Evolutionary conservation across 2,329 filamentous ascomycete genomes (phyloP), one percentile per base, ranked within the genome.

Genomic region (Cladosporium sphaerospermum): DNA sequence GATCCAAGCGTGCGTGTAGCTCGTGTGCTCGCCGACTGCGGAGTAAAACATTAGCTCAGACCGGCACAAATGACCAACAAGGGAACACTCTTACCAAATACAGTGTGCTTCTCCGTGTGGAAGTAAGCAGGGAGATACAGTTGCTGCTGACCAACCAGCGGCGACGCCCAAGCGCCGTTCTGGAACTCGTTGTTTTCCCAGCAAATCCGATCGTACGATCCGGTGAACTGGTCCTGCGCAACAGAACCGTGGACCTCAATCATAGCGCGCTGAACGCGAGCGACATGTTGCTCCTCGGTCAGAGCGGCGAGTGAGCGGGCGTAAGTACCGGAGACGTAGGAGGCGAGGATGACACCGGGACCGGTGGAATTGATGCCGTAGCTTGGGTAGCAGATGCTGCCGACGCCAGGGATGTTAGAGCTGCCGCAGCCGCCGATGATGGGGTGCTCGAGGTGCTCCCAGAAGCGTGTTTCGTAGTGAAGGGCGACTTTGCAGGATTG

Each of bases 111-210:
- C 66, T 88, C 81, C 0, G 84, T 88, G 63, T 83, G 79, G 62
- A 85, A 87, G 62, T 86, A 89, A n/a, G 84, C 81, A 0, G 86
- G 85, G 8, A 89, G 71, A 59, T 85, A 89, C 19, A 88, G 63
- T 59, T 85, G 77, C 62, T 89, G 84, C 69, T 88, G 83, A 0
- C 83, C 84, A 0, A 82, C 72, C 0, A 73, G 68, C 0, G 85
- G 62, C 8, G 49, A 54, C 1, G 79, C 79, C 84, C 84, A 89
- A 6, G 79, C 78, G 4, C 80, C 84, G 1, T 76, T 77, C 64
- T 84, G 76, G 54, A 80, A 77, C 54, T 80, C 76, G 57, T 88
- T 82, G 7, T 77, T 66, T 48, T 78, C 72, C 85, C 84, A 88
- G 72, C 84, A 87, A 46, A 80, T 77, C 1, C 85, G 75, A 53